phyloP scores from a whole-genome alignment of 2,329 filamentous ascomycete species.

The Chlorencoelia australis region DNA sequence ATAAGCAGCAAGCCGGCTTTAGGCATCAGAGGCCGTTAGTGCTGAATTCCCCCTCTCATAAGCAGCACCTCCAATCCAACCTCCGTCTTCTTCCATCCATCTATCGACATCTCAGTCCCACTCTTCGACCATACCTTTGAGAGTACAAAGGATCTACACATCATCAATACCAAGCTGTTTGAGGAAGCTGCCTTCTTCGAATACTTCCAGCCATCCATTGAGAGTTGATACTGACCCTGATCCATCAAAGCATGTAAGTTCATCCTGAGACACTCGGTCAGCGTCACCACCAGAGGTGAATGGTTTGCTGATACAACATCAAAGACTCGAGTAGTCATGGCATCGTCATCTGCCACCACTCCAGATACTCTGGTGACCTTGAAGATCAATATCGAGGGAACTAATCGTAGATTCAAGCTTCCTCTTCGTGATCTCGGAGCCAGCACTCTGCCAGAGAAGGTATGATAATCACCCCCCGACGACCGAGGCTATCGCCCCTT shows the following conservation, averaged over 20 bases:
- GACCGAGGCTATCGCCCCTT: conserved; percentile 13
- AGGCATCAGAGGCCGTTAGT: too few relatives aligned
- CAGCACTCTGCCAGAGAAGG: conserved; percentile 68
- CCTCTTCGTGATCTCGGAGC: conserved; percentile 75
- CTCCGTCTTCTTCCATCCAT: conserved; percentile 9
- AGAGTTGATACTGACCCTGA: too few relatives aligned
- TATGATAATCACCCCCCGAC: conserved; percentile 36
- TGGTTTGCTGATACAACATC: too few relatives aligned
- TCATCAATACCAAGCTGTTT: too few relatives aligned
- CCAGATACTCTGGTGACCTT: conserved; percentile 71
- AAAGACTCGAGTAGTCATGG: conserved; percentile 19
- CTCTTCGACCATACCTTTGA: too few relatives aligned
- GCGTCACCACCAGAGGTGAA: too few relatives aligned
- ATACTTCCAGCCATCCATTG: too few relatives aligned
- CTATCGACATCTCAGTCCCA: too few relatives aligned
- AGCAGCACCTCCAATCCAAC: conserved; percentile 11
- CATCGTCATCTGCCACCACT: conserved; percentile 22
- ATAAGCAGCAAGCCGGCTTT: background rate
- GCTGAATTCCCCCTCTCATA: conserved; percentile 3
- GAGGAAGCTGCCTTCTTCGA: too few relatives aligned
- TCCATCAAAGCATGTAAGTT: too few relatives aligned
- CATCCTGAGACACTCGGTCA: too few relatives aligned
- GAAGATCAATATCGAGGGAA: conserved; percentile 72
- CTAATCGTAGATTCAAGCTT: conserved; percentile 76
- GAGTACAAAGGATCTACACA: too few relatives aligned